Percentiles rank a stretch among this genome's conserved stretches.
Conservation (phyloP, 176 grass and related monocot genomes). For the Oryza officinalis region DNA sequence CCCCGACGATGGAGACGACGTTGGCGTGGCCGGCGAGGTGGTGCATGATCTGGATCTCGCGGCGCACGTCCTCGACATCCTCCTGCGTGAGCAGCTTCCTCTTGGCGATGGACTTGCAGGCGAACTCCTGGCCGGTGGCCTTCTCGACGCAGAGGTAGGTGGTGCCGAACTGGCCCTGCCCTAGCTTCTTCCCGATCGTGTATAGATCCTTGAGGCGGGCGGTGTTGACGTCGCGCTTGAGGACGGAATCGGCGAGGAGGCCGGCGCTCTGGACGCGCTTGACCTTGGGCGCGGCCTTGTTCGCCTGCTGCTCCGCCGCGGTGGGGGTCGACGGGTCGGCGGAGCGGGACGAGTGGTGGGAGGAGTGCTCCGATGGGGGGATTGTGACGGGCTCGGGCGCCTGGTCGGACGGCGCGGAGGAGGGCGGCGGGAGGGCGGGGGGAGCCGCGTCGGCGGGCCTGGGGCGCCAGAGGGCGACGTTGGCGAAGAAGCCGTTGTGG, state of each 20-base stretch:
- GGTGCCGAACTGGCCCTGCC: conserved; percentile 82
- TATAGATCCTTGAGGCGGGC: conserved; percentile 64
- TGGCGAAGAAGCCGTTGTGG: conserved; percentile 54
- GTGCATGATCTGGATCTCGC: conserved; percentile 99
- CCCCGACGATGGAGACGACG: conserved; percentile 66
- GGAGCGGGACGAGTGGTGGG: conserved; percentile 31
- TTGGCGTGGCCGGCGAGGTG: conserved; percentile 81
- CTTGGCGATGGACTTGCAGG: conserved; percentile 97
- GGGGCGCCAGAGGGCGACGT: conserved; percentile 59
- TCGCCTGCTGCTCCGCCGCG: conserved; percentile 19
- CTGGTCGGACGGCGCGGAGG: conserved; percentile 44
- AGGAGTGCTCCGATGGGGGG: conserved; percentile 27
- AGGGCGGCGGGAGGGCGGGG: conserved; percentile 35
- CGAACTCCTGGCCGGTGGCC: conserved; percentile 60
- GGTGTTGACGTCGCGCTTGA: conserved; percentile 62
- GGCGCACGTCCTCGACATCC: conserved; percentile 94
- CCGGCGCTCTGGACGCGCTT: conserved; percentile 72
- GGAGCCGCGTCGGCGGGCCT: conserved; percentile 14
- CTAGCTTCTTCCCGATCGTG: conserved; percentile 69
- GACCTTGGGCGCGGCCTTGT: conserved; percentile 51
- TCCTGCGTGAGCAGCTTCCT: conserved; percentile 89
- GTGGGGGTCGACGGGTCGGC: neutral
- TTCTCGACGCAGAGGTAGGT: conserved; percentile 87
- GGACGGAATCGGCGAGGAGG: conserved; percentile 63
- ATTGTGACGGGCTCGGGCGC: conserved; percentile 66